Evolutionary conservation across 2,329 filamentous ascomycete species (phyloP).

Genomic region (Purpureocillium lavendulum): DNA sequence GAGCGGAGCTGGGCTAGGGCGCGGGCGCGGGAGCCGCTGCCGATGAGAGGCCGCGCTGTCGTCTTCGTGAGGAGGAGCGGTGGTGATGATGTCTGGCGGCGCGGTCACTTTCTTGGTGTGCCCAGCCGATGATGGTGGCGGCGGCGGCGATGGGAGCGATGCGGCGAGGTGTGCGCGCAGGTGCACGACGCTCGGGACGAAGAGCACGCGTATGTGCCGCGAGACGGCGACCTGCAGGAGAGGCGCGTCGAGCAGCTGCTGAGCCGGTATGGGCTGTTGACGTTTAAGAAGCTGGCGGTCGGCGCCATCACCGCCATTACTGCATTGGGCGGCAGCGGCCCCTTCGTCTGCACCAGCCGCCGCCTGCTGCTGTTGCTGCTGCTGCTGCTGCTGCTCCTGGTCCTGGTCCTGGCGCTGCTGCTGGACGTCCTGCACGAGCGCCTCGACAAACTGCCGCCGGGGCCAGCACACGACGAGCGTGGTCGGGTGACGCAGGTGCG

Average conservation of each 20-base stretch:
- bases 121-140: too few relatives aligned
- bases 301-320: too few relatives aligned
- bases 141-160: conserved; percentile 10
- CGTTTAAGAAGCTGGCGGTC: too few relatives aligned
- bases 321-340: too few relatives aligned
- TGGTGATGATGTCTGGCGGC: too few relatives aligned
- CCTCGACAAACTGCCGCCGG: conserved; percentile 53
- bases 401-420: conserved; percentile 5
- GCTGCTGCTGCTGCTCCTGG: too few relatives aligned
- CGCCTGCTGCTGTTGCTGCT: too few relatives aligned
- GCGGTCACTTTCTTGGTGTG: too few relatives aligned
- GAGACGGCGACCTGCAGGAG: conserved; percentile 63
- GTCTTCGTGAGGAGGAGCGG: too few relatives aligned
- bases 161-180: conserved; percentile 68
- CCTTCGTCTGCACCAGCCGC: too few relatives aligned
- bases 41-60: too few relatives aligned
- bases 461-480: conserved; percentile 65
- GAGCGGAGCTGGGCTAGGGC: conserved; percentile 21
- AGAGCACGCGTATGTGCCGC: conserved; percentile 60
- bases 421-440: conserved; percentile 42
- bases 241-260: conserved; percentile 48
- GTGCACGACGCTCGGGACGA: conserved; percentile 67
- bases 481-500: conserved; percentile 45
- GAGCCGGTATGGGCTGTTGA: conserved; percentile 3
- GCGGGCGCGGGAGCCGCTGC: background rate